Evolutionary conservation across 352 stramenopile genomes (phyloP).

Genomic region (Globisporangium uncinulatum): DNA sequence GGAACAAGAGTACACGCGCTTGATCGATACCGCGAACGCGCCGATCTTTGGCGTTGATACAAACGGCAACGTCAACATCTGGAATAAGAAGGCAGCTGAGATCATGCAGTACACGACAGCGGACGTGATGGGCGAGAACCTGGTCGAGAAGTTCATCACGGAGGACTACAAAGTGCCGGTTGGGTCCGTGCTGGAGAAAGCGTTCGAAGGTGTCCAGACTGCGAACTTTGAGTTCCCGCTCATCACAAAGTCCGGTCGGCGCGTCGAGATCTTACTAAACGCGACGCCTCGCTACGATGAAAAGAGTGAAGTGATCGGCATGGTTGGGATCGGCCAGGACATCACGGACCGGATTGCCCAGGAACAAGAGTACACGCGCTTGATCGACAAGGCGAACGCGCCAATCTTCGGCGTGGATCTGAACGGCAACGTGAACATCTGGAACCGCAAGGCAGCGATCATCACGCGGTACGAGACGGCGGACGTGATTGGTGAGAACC

Average conservation of each 20-base stretch:
- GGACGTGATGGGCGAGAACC: constrained; percentile 20
- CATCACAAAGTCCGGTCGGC: constrained; percentile 42
- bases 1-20: constrained; percentile 81
- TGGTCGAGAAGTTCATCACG: constrained; percentile 75
- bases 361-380: constrained; percentile 48
- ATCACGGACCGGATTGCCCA: constrained; percentile 74
- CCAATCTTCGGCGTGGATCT: constrained; percentile 66
- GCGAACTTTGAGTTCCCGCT: constrained; percentile 64
- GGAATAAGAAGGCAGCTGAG: constrained; percentile 89
- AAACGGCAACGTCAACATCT: constrained; percentile 82
- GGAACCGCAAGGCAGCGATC: constrained; percentile 45
- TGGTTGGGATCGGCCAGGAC: constrained; percentile 86
- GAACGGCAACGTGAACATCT: constrained; percentile 50
- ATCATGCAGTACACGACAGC: constrained; percentile 87
- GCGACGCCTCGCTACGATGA: constrained; percentile 65
- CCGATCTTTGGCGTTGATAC: constrained; percentile 88
- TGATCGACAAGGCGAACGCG: constrained; percentile 65
- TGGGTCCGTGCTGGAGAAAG: constrained; percentile 25
- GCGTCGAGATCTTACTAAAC: constrained; percentile 49
- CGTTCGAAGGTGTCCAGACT: constrained; percentile 31
- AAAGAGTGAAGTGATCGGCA: constrained; percentile 70
- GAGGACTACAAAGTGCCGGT: constrained; percentile 35
- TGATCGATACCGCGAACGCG: constrained; percentile 89
- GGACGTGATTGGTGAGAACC: constrained; percentile 35
- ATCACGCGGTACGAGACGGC: constrained; percentile 42